A percentile compares a stretch with the other conserved stretches of the same genome.
These are phyloP conservation scores for Neoarthrinium moseri DNA, from an alignment of 2,329 filamentous ascomycete species.

Conservation along the genomic window DNA sequence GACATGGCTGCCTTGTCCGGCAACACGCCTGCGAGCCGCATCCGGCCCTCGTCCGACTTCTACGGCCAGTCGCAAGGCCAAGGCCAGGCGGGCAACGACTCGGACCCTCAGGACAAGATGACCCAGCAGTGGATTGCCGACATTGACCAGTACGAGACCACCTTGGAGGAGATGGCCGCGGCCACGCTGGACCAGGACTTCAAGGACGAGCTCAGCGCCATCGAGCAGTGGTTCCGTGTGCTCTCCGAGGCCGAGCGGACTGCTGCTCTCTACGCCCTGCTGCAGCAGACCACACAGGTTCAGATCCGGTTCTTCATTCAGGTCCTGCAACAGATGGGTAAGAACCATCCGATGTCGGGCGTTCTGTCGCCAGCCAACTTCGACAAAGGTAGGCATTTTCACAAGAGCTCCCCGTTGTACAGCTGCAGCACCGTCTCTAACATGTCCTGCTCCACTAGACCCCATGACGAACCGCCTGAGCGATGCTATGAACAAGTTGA, in stretches of 20 bases:
- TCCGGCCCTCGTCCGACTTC: constrained; percentile 93
- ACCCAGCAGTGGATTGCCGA: constrained; percentile 99
- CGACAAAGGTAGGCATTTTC: constrained; percentile 74
- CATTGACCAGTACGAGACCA: constrained; percentile 99
- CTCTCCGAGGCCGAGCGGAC: constrained; percentile 95
- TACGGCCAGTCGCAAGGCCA: constrained; percentile 75
- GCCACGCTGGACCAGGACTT: constrained; percentile 99
- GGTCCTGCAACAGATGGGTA: constrained; percentile 97
- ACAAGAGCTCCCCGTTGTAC: background rate
- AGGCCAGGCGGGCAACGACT: constrained; percentile 66
- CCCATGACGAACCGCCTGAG: constrained; percentile 95
- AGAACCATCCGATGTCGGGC: constrained; percentile 95
- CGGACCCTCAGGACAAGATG: constrained; percentile 85
- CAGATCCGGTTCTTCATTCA: constrained; percentile 99
- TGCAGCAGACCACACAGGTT: constrained; percentile 98
- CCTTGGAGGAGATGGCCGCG: constrained; percentile 96
- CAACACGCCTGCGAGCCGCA: constrained; percentile 70
- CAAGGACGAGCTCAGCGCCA: constrained; percentile 97
- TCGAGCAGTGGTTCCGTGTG: constrained; percentile 99
- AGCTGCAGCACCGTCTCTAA: constrained; percentile 2
- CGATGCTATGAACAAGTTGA: constrained; percentile 95
- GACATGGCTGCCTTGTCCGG: constrained; percentile 84
- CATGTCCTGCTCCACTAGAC: constrained; percentile 54
- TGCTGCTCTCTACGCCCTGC: constrained; percentile 87
- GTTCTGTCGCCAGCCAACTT: constrained; percentile 93